Percentiles rank a stretch among this genome's conserved stretches.
These are phyloP conservation scores for Annulohypoxylon moriforme DNA, from an alignment of 495 filamentous ascomycete species.

Conservation along the genomic window DNA sequence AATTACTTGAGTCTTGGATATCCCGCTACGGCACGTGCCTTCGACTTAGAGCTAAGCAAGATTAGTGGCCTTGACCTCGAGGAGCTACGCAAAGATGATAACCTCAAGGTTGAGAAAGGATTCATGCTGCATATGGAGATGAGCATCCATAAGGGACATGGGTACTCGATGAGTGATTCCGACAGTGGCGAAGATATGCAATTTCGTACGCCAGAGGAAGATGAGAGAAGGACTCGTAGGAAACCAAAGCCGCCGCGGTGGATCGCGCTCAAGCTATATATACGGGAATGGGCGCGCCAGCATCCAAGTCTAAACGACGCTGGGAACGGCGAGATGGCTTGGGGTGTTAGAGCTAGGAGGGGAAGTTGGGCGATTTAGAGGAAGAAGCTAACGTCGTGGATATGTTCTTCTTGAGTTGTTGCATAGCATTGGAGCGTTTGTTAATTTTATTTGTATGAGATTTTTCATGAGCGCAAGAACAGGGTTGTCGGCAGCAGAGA, in stretches of 20 bases:
- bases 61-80: conserved; percentile 74
- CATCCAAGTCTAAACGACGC: conserved; percentile 71
- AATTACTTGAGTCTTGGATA: conserved; percentile 95
- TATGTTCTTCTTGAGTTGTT: conserved; percentile 4
- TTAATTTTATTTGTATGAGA: not conserved
- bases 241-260: conserved; percentile 72
- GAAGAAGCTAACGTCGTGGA: conserved; percentile 9
- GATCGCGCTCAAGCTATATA: conserved; percentile 83
- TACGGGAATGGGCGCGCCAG: conserved; percentile 85
- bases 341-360: conserved; percentile 77
- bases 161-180: conserved; percentile 38
- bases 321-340: conserved; percentile 65
- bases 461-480: conserved; percentile 12
- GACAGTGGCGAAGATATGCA: conserved; percentile 49
- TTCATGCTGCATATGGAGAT: conserved; percentile 73
- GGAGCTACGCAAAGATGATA: conserved; percentile 78
- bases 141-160: conserved; percentile 35
- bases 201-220: conserved; percentile 50
- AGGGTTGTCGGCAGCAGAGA: not conserved
- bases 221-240: conserved; percentile 51
- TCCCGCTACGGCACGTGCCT: conserved; percentile 81
- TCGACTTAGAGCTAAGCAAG: conserved; percentile 82
- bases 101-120: conserved; percentile 69
- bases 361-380: conserved; percentile 84
- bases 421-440: conserved; percentile 21